Conservation (phyloP, 352 stramenopile species). For the Phytopythium montanum region DNA sequence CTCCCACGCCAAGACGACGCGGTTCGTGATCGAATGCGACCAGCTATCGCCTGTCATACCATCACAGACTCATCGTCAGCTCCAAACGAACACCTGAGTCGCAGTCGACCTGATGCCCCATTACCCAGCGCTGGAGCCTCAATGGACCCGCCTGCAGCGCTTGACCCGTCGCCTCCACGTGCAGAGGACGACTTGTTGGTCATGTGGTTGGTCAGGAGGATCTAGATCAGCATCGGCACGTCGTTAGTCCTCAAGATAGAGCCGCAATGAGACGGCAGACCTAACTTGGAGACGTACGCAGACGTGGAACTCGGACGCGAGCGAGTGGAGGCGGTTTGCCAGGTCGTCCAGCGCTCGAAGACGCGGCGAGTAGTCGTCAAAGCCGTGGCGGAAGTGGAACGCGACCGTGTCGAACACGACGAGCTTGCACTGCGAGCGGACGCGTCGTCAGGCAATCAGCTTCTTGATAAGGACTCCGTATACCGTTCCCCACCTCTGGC, state of each 20-base stretch:
- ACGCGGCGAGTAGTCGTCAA: constrained; percentile 69
- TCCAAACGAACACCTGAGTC: neutral
- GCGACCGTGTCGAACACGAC: constrained; percentile 92
- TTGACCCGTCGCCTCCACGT: constrained; percentile 1
- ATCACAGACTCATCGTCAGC: neutral
- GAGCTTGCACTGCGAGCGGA: constrained; percentile 59
- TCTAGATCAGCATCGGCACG: constrained; percentile 15
- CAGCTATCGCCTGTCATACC: constrained; percentile 54
- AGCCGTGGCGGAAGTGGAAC: constrained; percentile 92
- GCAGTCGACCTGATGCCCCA: neutral
- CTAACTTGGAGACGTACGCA: constrained; percentile 23
- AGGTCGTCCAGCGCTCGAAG: constrained; percentile 66
- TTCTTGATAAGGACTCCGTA: too few relatives aligned
- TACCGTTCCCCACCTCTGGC: constrained; percentile 28
- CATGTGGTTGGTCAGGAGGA: constrained; percentile 70
- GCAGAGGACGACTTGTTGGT: constrained; percentile 40
- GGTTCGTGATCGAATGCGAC: constrained; percentile 61
- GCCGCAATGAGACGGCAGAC: neutral
- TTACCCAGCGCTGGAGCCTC: constrained; percentile 30
- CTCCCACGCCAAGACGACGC: constrained; percentile 64
- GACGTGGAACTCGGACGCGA: constrained; percentile 54
- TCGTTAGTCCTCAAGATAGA: neutral
- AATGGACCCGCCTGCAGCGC: neutral
- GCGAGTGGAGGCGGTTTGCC: constrained; percentile 57
- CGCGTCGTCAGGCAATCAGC: neutral